Base-by-base conservation (phyloP, 1,139 yeast genomes). In the Magnusiomyces magnusii region DNA sequence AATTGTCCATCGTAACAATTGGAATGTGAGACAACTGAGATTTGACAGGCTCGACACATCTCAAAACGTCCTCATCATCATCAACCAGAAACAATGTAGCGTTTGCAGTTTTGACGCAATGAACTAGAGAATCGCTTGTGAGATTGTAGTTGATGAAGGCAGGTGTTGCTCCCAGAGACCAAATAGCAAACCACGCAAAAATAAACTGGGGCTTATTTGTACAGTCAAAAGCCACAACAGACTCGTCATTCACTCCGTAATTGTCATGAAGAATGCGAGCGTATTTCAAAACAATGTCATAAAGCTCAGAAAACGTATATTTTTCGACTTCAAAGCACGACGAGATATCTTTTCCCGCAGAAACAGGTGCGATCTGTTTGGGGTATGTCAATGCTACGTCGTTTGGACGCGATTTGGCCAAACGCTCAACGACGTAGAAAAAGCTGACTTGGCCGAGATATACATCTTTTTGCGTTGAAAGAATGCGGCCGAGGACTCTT, bases 131-230 rank as follows among this genome's bases (percentile, higher is more conserved):
- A 61, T 80, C 78, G 53, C 87, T 93, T 58, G 80, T 78, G 57
- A 88, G 79, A 71, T 91, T 92, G 75, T 85, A 89, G 73, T 92
- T 92, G 68, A 92, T 75, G 66, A 92, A 87, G 0, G 96, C 91
- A 0, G 97, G 97, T 19, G 80, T 73, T 0, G 97, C 97, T 34
- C 98, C 97, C 57, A 92, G 78, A 67, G 90, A 87, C 97, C 97
- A 91, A 57, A 88, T 74, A 0, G 97, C 86, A 63, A 88, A 78
- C 96, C 97, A 89, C 52, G 87, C 71, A 58, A 91, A 79, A 28
- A 91, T 72, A 67, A 88, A 89, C 65, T 90, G 76, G 0, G 97
- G 96, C 69, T 86, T 88, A 73, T 92, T 92, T 72, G 88, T 86
- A 69, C 84, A 87, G 67, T 86, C 86, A 57, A 92, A 69, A 0